Evolutionary conservation across 2,329 filamentous ascomycete genomes (phyloP).

Genomic region (Fusarium sp.): DNA sequence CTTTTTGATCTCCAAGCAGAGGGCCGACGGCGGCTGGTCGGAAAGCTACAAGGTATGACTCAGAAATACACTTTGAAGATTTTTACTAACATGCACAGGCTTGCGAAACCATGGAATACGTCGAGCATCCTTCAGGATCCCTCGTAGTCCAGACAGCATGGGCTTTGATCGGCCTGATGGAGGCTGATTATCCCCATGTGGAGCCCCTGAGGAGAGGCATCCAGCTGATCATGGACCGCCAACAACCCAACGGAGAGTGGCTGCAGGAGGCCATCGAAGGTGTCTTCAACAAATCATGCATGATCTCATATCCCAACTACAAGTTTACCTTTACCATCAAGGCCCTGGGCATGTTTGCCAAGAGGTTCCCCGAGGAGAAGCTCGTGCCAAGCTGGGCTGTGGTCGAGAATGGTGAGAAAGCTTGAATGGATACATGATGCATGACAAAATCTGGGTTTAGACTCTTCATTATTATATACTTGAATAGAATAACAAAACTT

Average conservation of each 20-base stretch:
- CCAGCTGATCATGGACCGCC: constrained; percentile 83
- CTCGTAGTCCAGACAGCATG: constrained; percentile 97
- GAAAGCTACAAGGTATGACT: constrained; percentile 81
- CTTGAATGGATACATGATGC: not conserved
- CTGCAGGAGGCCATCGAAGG: constrained; percentile 95
- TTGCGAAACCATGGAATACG: constrained; percentile 80
- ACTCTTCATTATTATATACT: not conserved
- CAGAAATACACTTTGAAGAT: not conserved
- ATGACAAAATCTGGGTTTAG: not conserved
- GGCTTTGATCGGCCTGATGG: constrained; percentile 84
- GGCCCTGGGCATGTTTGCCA: constrained; percentile 89
- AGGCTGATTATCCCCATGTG: constrained; percentile 82
- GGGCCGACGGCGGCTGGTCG: constrained; percentile 93
- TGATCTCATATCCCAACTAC: constrained; percentile 99
- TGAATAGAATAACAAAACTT: not conserved
- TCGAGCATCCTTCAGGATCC: constrained; percentile 77
- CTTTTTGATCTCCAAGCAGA: constrained; percentile 87
- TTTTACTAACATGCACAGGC: constrained; percentile 59
- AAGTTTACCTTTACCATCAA: constrained; percentile 97
- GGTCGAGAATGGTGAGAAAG: constrained; percentile 1
- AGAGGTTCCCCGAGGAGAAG: constrained; percentile 73
- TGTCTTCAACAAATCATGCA: constrained; percentile 98
- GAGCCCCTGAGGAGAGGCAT: constrained; percentile 79
- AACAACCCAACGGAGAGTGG: constrained; percentile 93
- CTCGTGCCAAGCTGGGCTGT: constrained; percentile 50